phyloP scores from a whole-genome alignment of 129 eudicot genomes.

The Heracleum sosnowskyi region DNA sequence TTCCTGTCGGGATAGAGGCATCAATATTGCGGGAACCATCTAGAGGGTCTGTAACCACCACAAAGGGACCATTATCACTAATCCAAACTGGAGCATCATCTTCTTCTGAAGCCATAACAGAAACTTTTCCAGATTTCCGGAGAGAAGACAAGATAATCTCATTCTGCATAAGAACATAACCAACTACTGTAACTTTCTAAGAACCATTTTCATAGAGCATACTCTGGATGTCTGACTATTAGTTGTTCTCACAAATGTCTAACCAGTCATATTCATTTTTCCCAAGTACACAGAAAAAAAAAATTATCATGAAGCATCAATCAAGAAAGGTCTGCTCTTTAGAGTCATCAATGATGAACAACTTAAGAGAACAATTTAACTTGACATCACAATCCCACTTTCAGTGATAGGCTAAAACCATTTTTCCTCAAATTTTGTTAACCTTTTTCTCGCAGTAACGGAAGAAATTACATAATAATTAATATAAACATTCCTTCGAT shows the following conservation, averaged over 20 bases:
- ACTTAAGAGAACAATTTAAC: not conserved
- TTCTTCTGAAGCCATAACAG: slow-evolving; percentile 99
- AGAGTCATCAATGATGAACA: not conserved
- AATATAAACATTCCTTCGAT: not conserved
- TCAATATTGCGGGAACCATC: slow-evolving; percentile 97
- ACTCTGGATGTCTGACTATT: not conserved
- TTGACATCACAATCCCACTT: not conserved
- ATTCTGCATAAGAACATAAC: slow-evolving; percentile 40
- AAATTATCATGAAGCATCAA: not conserved
- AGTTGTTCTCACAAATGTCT: not conserved
- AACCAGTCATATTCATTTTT: not conserved
- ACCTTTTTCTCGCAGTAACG: not conserved
- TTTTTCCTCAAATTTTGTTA: not conserved
- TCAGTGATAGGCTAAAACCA: not conserved
- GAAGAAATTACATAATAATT: not conserved
- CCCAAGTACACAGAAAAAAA: not conserved
- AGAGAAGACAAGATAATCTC: slow-evolving; percentile 77
- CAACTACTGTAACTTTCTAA: too few species aligned
- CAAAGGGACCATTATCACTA: slow-evolving; percentile 79
- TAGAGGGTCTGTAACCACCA: slow-evolving; percentile 94
- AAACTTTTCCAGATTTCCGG: slow-evolving; percentile 80
- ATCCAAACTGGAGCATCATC: slow-evolving; percentile 92
- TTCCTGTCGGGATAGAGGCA: slow-evolving; percentile 97
- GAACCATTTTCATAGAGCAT: not conserved
- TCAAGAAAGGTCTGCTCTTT: not conserved